Percentiles rank a stretch among this genome's conserved stretches.
These are phyloP conservation scores for Vicia villosa DNA, from an alignment of 306 rosid genomes.

Conservation along the genomic window DNA sequence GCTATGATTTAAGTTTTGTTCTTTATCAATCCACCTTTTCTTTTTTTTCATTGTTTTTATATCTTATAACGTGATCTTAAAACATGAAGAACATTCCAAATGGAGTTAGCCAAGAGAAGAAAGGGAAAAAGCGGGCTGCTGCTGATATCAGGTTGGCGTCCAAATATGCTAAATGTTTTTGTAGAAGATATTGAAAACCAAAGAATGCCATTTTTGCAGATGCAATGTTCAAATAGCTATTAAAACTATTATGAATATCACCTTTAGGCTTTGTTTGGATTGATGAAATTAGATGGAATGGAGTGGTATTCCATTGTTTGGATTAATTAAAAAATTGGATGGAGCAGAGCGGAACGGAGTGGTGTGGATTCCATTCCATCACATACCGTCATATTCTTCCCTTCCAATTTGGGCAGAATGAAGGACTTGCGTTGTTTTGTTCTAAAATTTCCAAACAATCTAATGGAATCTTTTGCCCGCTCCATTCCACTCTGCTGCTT, in stretches of 20 bases:
- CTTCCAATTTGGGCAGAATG: no score
- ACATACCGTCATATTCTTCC: no score
- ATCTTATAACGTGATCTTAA: constrained; percentile 2
- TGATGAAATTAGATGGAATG: no score
- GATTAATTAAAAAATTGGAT: no score
- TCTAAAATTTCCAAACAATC: no score
- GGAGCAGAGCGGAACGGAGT: no score
- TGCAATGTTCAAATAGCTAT: background rate
- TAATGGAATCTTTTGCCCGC: no score
- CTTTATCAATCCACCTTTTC: background rate
- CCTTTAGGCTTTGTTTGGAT: background rate
- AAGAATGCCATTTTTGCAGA: background rate
- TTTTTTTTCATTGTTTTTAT: background rate
- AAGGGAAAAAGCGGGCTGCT: constrained; percentile 82
- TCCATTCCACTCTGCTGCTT: no score
- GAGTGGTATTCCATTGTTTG: no score
- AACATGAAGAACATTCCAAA: constrained; percentile 67
- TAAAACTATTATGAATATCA: background rate
- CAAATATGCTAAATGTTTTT: background rate
- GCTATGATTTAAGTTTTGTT: background rate
- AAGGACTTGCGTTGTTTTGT: no score
- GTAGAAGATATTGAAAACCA: background rate
- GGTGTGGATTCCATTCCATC: no score
- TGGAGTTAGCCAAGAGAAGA: constrained; percentile 76
- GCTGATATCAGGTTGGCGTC: constrained; percentile 71